Base-by-base conservation (phyloP, 2,329 filamentous ascomycete species). In the Neopestalotiopsis clavispora region DNA sequence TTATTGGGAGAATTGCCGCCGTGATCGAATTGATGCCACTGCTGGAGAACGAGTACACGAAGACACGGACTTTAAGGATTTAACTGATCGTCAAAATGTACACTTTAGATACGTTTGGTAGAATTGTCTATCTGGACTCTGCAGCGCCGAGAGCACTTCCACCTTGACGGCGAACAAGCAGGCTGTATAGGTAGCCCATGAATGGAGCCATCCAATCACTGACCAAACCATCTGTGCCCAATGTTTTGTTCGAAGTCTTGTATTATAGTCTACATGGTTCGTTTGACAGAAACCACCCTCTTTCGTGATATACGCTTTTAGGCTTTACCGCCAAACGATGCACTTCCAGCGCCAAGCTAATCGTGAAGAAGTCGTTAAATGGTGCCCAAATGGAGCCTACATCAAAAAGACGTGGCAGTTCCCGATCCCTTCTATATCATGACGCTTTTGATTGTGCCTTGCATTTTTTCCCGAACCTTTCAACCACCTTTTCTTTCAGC, bases 1-100 rank as follows among this genome's bases (percentile, higher is more conserved):
- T 76, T 81, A 2, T 10, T 79, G 78, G 75, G 81, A 84, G 74
- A 85, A 85, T 64, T 56, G 62, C 62, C 77, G 69, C 42, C 74
- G 72, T 42, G 82, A 83, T 68, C 38, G 62, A 2, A 40, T 65
- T 30, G 62, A 65, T 40, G 42, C 32, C 42, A 56, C 62, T 3
- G 20, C 20, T 9, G 62, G 42, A 4, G 38, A 65, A 14, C 17
- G 62, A n/a, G 64, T 59, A 20, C 64, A 66, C n/a, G 45, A 59
- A 28, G 72, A 76, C 1, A 73, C 74, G 5, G 62, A 65, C 42
- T 74, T 80, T n/a, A 83, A 82, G 3, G 81, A 84, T 38, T 72
- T 84, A 75, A 83, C 81, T 38, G 82, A 84, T 67, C 78, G 76
- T 71, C 79, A 84, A 74, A 84, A 84, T 42, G 78, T 79, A 0